Percentiles rank a stretch among this genome's conserved stretches.
phyloP scores from a whole-genome alignment of 495 filamentous ascomycete genomes.

The Glutinoglossum americanum region DNA sequence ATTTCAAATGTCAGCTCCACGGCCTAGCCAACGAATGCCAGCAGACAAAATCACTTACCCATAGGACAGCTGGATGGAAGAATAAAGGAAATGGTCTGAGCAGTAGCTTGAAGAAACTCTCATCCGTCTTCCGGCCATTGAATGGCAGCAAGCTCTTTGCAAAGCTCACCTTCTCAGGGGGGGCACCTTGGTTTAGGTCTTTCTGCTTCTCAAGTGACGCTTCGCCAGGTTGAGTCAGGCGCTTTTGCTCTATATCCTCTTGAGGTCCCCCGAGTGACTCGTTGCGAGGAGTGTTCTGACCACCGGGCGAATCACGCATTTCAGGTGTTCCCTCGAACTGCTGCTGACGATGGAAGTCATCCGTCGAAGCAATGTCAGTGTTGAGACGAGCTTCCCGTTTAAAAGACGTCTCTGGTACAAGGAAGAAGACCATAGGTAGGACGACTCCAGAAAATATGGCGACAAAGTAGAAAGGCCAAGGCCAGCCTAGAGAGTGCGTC shows the following conservation, averaged over 20 bases:
- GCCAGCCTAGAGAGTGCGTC: conserved; percentile 51
- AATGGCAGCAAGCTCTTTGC: conserved; percentile 41
- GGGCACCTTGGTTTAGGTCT: background rate
- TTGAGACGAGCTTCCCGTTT: conserved; percentile 41
- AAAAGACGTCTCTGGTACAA: conserved; percentile 74
- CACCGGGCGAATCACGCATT: background rate
- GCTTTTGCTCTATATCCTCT: background rate
- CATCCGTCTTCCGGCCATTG: conserved; percentile 57
- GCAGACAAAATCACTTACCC: conserved; percentile 20
- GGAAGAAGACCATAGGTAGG: conserved; percentile 31
- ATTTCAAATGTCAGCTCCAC: background rate
- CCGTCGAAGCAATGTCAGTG: conserved; percentile 26
- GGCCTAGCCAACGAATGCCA: background rate
- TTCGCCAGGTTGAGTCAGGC: background rate
- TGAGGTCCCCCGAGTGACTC: background rate
- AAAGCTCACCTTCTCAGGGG: conserved; percentile 25
- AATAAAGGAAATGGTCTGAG: conserved; percentile 42
- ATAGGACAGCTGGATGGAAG: conserved; percentile 67
- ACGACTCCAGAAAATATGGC: conserved; percentile 22
- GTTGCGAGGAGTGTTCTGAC: background rate
- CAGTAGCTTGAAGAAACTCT: conserved; percentile 36
- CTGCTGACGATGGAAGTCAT: background rate
- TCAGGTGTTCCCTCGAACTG: background rate
- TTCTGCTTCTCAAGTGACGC: background rate
- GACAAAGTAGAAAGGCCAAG: conserved; percentile 25